A percentile compares a stretch with the other conserved stretches of the same genome.
These are phyloP conservation scores for Pholiota molesta DNA, from an alignment of 768 basidiomycete species.

Conservation along the genomic window DNA sequence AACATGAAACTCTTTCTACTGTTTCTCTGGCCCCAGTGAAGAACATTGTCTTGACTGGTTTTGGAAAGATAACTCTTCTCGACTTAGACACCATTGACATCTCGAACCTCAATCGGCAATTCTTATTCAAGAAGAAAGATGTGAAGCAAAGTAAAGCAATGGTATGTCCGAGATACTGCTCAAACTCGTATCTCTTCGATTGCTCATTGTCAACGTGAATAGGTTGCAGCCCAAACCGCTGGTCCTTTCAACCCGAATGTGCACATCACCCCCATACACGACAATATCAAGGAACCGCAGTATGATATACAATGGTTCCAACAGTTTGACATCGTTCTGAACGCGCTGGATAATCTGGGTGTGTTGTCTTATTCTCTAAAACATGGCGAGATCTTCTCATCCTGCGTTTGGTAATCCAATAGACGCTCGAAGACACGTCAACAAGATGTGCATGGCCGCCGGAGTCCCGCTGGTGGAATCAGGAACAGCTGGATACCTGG, in stretches of 20 bases:
- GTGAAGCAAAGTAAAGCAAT: constrained; percentile 96
- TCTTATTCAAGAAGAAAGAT: constrained; percentile 95
- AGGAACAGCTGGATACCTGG: constrained; percentile 95
- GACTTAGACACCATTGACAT: constrained; percentile 99
- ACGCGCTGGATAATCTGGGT: constrained; percentile 97
- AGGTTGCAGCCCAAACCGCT: constrained; percentile 86
- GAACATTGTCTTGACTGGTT: constrained; percentile 92
- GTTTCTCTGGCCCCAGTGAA: constrained; percentile 65
- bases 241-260: constrained; percentile 88
- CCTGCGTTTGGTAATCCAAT: neutral
- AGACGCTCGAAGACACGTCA: constrained; percentile 96
- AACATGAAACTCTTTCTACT: neutral
- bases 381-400: neutral
- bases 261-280: constrained; percentile 85
- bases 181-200: no score
- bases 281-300: constrained; percentile 92
- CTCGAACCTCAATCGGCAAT: constrained; percentile 96
- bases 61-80: constrained; percentile 88
- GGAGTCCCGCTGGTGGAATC: constrained; percentile 91
- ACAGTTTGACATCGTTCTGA: constrained; percentile 89
- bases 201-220: neutral
- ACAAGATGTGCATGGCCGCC: constrained; percentile 96
- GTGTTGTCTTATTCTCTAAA: constrained; percentile 32
- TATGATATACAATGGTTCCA: constrained; percentile 92
- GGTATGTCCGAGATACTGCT: constrained; percentile 42